A percentile compares a stretch with the other conserved stretches of the same genome.
phyloP scores from a whole-genome alignment of 352 stramenopile species.

The Peronospora belbahrii region DNA sequence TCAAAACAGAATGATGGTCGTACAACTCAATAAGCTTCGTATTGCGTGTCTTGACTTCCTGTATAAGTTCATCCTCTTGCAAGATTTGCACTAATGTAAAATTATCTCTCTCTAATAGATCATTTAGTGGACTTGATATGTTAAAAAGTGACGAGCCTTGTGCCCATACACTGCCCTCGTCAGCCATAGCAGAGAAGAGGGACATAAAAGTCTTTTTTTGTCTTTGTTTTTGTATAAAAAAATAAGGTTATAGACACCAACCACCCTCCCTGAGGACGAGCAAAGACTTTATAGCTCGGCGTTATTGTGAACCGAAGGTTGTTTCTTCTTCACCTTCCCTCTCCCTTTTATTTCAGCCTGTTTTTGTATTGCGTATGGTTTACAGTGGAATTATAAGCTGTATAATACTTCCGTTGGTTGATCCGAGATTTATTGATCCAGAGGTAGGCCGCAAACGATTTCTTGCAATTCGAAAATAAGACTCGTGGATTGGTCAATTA shows the following conservation, averaged over 20 bases:
- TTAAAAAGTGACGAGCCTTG: conserved; percentile 84
- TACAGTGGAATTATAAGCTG: neutral
- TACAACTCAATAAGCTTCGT: conserved; percentile 93
- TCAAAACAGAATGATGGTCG: neutral
- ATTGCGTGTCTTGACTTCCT: conserved; percentile 95
- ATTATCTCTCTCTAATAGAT: conserved; percentile 89
- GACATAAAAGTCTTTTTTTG: conserved; percentile 40
- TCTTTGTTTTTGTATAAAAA: neutral
- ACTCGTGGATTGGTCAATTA: conserved; percentile 11
- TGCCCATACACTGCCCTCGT: conserved; percentile 77
- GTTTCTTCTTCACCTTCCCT: conserved; percentile 26
- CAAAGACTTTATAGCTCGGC: conserved; percentile 12
- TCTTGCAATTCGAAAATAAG: conserved; percentile 15
- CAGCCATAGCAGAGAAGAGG: conserved; percentile 74
- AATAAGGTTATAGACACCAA: no score
- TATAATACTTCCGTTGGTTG: neutral
- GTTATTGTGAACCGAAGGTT: conserved; percentile 22
- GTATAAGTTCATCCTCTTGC: conserved; percentile 94
- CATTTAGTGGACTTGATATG: conserved; percentile 90
- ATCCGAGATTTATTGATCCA: neutral
- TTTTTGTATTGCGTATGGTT: conserved; percentile 7
- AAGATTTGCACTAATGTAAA: conserved; percentile 93
- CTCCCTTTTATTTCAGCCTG: conserved; percentile 12
- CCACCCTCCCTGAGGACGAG: no score
- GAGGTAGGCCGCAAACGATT: conserved; percentile 4